Evolutionary conservation across 108 stramenopile species (phyloP).

Genomic region (Skeletonema tropicum): DNA sequence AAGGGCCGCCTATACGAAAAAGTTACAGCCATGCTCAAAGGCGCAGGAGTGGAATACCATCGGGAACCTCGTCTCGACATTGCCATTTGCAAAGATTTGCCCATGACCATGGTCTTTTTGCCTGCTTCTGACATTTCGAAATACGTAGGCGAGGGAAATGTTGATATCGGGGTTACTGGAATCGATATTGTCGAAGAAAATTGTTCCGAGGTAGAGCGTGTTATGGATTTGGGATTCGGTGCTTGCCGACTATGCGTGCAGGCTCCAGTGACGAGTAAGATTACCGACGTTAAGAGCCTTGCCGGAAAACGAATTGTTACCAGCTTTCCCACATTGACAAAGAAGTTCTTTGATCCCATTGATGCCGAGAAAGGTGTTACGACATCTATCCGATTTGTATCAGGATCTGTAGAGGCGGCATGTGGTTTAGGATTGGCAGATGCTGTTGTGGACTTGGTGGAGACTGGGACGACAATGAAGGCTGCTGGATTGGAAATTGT

Average conservation of each 20-base stretch:
- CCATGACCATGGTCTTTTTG: conserved; percentile 94
- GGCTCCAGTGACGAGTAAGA: conserved; percentile 79
- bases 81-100: conserved; percentile 82
- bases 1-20: conserved; percentile 95
- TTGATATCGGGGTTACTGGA: conserved; percentile 96
- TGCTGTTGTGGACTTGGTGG: conserved; percentile 97
- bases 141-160: conserved; percentile 95
- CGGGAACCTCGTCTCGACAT: conserved; percentile 88
- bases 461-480: conserved; percentile 98
- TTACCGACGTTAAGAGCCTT: conserved; percentile 72
- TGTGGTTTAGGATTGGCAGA: conserved; percentile 97
- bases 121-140: conserved; percentile 96
- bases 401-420: conserved; percentile 96
- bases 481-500: conserved; percentile 96
- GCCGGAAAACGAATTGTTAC: conserved; percentile 96
- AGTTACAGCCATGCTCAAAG: conserved; percentile 88
- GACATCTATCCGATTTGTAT: conserved; percentile 89
- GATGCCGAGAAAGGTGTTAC: conserved; percentile 75
- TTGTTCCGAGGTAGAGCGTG: conserved; percentile 75
- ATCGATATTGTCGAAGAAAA: conserved; percentile 86
- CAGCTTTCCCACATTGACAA: conserved; percentile 88
- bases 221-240: conserved; percentile 94
- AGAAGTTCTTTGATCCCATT: conserved; percentile 81
- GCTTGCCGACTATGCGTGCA: conserved; percentile 95
- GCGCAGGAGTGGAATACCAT: conserved; percentile 93